Evolutionary conservation across 1,284 basidiomycete genomes (phyloP).

Genomic region (Inonotus hispidus): DNA sequence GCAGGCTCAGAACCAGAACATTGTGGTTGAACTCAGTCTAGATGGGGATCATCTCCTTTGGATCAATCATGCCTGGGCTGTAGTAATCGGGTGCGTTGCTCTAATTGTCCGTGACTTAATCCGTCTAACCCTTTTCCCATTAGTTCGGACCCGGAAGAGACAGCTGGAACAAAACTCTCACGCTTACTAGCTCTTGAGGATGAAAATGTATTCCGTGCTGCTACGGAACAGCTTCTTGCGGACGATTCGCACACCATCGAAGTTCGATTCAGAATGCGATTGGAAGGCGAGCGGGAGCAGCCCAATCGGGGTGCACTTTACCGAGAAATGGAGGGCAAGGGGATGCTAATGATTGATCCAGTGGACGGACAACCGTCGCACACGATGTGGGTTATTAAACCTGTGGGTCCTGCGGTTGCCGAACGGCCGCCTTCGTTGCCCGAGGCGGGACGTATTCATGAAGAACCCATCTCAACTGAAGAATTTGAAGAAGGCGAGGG

Average conservation of each 20-base stretch:
- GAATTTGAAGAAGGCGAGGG: conserved; percentile 28
- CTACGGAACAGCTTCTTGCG: conserved; percentile 78
- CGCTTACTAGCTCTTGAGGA: conserved; percentile 82
- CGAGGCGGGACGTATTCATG: conserved; percentile 50
- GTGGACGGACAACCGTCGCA: conserved; percentile 84
- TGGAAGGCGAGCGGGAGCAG: conserved; percentile 57
- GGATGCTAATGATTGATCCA: conserved; percentile 96
- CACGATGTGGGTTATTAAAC: conserved; percentile 99
- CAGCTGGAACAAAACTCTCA: conserved; percentile 79
- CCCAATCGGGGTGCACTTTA: conserved; percentile 51
- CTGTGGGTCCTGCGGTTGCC: conserved; percentile 65
- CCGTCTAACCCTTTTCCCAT: conserved; percentile 11
- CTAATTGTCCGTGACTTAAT: conserved; percentile 9
- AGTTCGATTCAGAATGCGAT: conserved; percentile 81
- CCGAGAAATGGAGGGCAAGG: conserved; percentile 94
- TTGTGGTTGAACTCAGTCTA: conserved; percentile 91
- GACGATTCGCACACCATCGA: conserved; percentile 96
- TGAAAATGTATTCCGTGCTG: conserved; percentile 82
- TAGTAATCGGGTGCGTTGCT: conserved; percentile 81
- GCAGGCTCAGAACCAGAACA: conserved; percentile 89
- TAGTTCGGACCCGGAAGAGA: conserved; percentile 81
- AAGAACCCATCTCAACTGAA: conserved; percentile 35
- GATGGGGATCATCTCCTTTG: conserved; percentile 91
- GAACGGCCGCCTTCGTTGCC: conserved; percentile 52
- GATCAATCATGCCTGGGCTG: conserved; percentile 92